Evolutionary conservation across 371 early-diverging fungal genomes (phyloP), one percentile per base, ranked within the genome.

Genomic region (Sporodiniella umbellata): DNA sequence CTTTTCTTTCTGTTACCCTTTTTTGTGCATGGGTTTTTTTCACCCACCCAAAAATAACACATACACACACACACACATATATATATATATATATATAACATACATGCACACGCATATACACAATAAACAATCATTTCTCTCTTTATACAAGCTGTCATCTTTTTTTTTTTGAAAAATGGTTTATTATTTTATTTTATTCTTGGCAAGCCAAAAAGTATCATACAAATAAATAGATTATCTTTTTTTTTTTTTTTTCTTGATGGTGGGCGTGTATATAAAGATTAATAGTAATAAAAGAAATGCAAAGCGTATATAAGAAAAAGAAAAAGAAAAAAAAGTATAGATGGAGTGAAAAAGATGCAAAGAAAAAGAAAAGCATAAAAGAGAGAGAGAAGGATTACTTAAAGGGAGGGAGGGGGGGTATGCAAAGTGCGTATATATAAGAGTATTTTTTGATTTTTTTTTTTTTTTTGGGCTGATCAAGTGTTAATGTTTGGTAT

Each of bases 171-270:
- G n/a, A n/a, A n/a, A n/a, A n/a, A n/a, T n/a, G n/a, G n/a, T n/a
- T n/a, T n/a, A n/a, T n/a, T 37, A 11, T n/a, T 15, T n/a, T 37
- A 11, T 6, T 37, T 11, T 37, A n/a, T 37, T 1, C 21, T 40
- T 17, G 40, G 40, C 40, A 19, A n/a, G 40, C 40, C 40, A 40
- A 40, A 42, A 39, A n/a, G n/a, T 39, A 45, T 25, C 28, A 31
- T 46, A 28, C 28, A 24, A 30, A 46, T n/a, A 17, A 31, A 21
- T 17, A 12, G n/a, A n/a, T n/a, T n/a, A n/a, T n/a, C n/a, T n/a
- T n/a, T n/a, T n/a, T n/a, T n/a, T n/a, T n/a, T n/a, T n/a, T n/a
- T n/a, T n/a, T n/a, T n/a, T n/a, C n/a, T n/a, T n/a, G 19, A 4
- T 28, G 37, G 37, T 7, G 21, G 8, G 21, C 8, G 8, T 21